phyloP scores from a whole-genome alignment of 208 protist species.

The Trypanosoma scelopori region DNA sequence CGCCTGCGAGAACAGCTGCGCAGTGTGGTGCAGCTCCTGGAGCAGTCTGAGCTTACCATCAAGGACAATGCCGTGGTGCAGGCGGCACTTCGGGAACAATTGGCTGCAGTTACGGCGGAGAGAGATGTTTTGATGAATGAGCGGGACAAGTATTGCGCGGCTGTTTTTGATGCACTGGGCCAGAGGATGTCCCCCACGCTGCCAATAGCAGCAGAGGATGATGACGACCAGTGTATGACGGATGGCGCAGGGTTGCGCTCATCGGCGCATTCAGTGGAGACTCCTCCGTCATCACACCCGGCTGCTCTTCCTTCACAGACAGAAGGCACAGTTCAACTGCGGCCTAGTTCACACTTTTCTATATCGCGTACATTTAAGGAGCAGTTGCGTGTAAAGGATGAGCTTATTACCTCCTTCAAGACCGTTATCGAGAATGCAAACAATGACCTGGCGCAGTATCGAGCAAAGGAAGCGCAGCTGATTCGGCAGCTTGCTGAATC shows the following conservation, averaged over 20 bases:
- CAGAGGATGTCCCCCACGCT: not conserved
- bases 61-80: slow-evolving; percentile 49
- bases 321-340: not conserved
- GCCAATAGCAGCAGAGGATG: slow-evolving; percentile 11
- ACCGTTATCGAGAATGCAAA: slow-evolving; percentile 34
- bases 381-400: slow-evolving; percentile 73
- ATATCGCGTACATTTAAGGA: slow-evolving; percentile 68
- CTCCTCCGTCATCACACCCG: not conserved
- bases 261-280: not conserved
- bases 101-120: slow-evolving; percentile 52
- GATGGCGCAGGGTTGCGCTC: not conserved
- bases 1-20: slow-evolving; percentile 37
- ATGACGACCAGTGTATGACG: not conserved
- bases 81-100: slow-evolving; percentile 51
- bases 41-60: slow-evolving; percentile 68
- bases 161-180: slow-evolving; percentile 58
- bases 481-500: slow-evolving; percentile 18
- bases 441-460: slow-evolving; percentile 15
- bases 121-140: slow-evolving; percentile 62
- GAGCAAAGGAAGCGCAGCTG: slow-evolving; percentile 5
- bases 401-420: slow-evolving; percentile 62
- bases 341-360: slow-evolving; percentile 31
- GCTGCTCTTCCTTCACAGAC: slow-evolving; percentile 7
- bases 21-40: slow-evolving; percentile 50
- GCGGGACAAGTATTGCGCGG: slow-evolving; percentile 78